These are phyloP conservation scores for Casuarina cunninghamiana DNA, from an alignment of 306 rosid species.

Conservation along the genomic window DNA sequence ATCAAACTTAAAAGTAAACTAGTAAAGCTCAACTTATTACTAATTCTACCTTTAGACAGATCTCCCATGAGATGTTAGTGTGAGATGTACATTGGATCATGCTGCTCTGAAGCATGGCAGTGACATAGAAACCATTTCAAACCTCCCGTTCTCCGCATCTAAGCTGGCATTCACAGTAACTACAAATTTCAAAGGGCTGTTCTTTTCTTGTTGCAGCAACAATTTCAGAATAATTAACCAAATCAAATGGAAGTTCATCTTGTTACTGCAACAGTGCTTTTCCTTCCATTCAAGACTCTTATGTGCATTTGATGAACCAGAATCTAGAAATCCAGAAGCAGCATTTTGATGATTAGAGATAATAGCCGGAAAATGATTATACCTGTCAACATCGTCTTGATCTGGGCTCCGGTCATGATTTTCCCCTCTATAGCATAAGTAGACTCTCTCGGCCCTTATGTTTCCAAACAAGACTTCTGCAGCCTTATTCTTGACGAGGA, in stretches of 20 bases:
- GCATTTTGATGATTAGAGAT: conserved; percentile 10
- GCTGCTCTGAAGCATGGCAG: conserved; percentile 51
- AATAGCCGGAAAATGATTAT: background rate
- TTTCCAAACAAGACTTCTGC: conserved; percentile 86
- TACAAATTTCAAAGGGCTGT: conserved; percentile 63
- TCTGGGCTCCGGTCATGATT: conserved; percentile 18
- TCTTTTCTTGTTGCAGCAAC: conserved; percentile 65
- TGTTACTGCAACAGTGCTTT: conserved; percentile 21
- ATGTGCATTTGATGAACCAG: conserved; percentile 26
- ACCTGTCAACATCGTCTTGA: conserved; percentile 21
- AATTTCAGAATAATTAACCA: conserved; percentile 72
- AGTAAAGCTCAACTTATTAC: too few species aligned
- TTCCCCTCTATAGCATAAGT: conserved; percentile 41
- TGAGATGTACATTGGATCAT: conserved; percentile 19
- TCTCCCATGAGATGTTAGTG: background rate
- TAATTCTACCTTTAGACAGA: too few species aligned
- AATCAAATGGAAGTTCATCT: conserved; percentile 40
- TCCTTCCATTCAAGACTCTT: conserved; percentile 27
- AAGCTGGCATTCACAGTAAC: conserved; percentile 47
- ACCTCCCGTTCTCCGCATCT: conserved; percentile 62
- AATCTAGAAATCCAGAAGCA: conserved; percentile 27
- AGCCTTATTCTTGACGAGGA: conserved; percentile 67
- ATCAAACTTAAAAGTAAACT: too few species aligned
- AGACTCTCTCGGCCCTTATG: conserved; percentile 67
- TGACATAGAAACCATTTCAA: conserved; percentile 63